Conservation (phyloP, 176 grass and related monocot genomes). For the Aegilops umbellulata region DNA sequence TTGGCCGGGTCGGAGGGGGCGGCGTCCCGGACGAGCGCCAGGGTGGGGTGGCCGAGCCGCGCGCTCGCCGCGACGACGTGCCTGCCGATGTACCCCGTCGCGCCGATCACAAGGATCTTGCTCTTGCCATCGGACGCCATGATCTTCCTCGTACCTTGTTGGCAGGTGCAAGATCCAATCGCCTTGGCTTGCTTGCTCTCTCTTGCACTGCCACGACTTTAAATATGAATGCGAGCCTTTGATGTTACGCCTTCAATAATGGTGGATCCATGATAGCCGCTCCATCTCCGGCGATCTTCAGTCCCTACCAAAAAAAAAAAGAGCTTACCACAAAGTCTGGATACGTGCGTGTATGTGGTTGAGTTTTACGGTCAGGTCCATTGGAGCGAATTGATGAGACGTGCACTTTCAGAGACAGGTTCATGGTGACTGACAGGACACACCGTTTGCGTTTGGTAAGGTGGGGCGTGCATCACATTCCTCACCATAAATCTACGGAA, state of each 20-base stretch:
- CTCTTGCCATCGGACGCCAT: conserved; percentile 22
- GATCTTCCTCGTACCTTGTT: neutral
- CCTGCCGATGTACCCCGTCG: conserved; percentile 51
- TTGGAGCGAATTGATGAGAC: neutral
- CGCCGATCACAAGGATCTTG: conserved; percentile 61
- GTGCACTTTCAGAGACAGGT: neutral
- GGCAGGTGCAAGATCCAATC: too few species aligned
- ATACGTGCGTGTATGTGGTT: neutral
- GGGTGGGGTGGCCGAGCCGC: conserved; percentile 46
- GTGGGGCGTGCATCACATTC: neutral
- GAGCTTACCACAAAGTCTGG: neutral
- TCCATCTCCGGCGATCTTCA: neutral
- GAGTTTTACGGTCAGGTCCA: neutral
- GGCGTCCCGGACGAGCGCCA: conserved; percentile 42
- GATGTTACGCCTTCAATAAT: neutral
- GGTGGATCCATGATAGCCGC: neutral
- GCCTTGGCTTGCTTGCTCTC: neutral
- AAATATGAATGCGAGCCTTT: neutral
- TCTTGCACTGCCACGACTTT: neutral
- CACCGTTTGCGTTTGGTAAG: neutral
- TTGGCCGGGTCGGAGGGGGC: conserved; percentile 51
- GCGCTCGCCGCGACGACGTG: conserved; percentile 54
- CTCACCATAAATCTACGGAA: neutral
- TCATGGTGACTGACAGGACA: neutral
- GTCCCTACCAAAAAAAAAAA: too few species aligned